A percentile compares a stretch with the other conserved stretches of the same genome.
Evolutionary conservation across 148 eudicot genomes (phyloP).

Genomic region (Fagopyrum tataricum): DNA sequence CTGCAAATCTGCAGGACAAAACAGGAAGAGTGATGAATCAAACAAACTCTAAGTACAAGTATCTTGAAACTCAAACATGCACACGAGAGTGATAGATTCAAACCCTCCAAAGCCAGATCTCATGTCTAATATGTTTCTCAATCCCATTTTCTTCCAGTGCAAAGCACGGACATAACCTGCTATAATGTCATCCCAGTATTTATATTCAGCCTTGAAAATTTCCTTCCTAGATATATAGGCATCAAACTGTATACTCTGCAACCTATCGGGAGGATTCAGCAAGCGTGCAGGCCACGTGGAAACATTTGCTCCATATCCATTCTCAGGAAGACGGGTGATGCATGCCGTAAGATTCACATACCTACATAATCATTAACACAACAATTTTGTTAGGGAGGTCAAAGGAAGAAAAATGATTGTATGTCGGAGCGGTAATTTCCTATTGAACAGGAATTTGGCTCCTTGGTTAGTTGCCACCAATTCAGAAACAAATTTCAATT

Average conservation of each 20-base stretch:
- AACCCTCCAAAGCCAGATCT: conserved; percentile 99
- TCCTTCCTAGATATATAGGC: conserved; percentile 89
- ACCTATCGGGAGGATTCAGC: conserved; percentile 74
- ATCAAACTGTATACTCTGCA: conserved; percentile 84
- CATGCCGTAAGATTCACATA: conserved; percentile 81
- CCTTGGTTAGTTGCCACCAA: background rate
- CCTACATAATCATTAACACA: conserved; percentile 36
- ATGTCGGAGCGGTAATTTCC: background rate
- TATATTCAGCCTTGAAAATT: conserved; percentile 80
- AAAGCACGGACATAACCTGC: conserved; percentile 61
- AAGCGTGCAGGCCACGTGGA: conserved; percentile 82
- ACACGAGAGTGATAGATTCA: conserved; percentile 6
- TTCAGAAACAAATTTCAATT: background rate
- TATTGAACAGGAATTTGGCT: background rate
- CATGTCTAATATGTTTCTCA: conserved; percentile 93
- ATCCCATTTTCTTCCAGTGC: conserved; percentile 47
- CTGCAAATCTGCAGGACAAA: conserved; percentile 66
- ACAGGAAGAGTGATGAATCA: conserved; percentile 8
- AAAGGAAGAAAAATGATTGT: background rate
- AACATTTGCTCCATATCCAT: conserved; percentile 64
- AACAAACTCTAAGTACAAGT: conserved; percentile 4
- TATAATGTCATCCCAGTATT: conserved; percentile 84
- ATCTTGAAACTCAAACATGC: background rate
- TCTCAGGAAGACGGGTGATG: conserved; percentile 70
- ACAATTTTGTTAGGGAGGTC: background rate